Evolutionary conservation across 2,329 filamentous ascomycete genomes (phyloP).

Genomic region (Fusarium falciforme): DNA sequence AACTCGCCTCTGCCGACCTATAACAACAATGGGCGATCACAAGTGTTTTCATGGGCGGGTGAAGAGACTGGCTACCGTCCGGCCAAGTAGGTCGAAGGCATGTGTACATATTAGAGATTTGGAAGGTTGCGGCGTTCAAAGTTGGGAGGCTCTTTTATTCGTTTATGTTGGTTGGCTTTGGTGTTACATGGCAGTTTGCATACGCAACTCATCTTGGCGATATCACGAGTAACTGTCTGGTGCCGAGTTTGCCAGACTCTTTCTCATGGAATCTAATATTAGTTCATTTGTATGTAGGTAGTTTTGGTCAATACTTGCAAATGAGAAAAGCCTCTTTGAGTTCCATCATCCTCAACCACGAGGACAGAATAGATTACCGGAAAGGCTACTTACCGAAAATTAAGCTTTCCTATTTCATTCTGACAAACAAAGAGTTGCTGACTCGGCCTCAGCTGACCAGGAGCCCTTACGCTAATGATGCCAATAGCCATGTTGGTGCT

Average conservation of each 20-base stretch:
- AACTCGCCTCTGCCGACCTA: conserved; percentile 52
- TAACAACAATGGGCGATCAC: conserved; percentile 13
- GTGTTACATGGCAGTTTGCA: conserved; percentile 1
- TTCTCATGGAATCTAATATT: not conserved
- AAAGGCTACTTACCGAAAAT: not conserved
- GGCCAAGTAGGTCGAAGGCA: conserved; percentile 15
- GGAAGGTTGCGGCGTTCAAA: not conserved
- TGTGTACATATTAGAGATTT: not conserved
- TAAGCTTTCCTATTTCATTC: not conserved
- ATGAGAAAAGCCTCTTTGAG: not conserved
- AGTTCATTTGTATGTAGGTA: not conserved
- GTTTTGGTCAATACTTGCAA: not conserved
- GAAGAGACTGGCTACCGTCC: conserved; percentile 45
- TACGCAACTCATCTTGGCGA: not conserved
- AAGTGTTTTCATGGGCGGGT: conserved; percentile 47
- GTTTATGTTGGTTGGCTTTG: not conserved
- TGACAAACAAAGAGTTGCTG: not conserved
- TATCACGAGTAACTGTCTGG: not conserved
- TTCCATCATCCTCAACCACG: not conserved
- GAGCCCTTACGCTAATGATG: not conserved
- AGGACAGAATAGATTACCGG: not conserved
- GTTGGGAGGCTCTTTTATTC: not conserved
- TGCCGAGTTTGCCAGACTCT: not conserved
- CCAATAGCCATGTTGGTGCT: not conserved
- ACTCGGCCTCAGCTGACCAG: not conserved